Base-by-base conservation (phyloP, 2,329 filamentous ascomycete species). In the Fusarium denticulatum region DNA sequence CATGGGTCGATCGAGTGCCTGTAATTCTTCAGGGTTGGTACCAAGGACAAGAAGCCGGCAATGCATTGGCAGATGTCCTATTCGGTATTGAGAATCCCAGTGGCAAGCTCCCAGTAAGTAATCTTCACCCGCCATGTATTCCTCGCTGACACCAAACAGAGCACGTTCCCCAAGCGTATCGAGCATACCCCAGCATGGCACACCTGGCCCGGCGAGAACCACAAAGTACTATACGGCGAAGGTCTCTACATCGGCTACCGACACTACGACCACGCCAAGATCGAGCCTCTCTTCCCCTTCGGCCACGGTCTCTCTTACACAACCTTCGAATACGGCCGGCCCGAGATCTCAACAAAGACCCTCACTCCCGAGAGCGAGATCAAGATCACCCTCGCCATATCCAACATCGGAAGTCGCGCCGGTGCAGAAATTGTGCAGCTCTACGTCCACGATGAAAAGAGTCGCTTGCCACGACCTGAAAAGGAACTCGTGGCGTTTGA, bases 231-330 rank as follows among this genome's bases (percentile, higher is more conserved):
- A 3, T 94, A 94, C 78, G 91, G 91, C 59, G 93, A 95, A 80
- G 92, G 91, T 20, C 82, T 94, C 18, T 93, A 90, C 81, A 88
- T 94, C 61, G 93, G 93, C 6, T 94, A 95, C 81, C 84, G 89
- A 24, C 91, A 93, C 81, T 94, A 93, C 80, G 92, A 95, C 76
- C 88, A 88, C 26, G 83, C 85, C 18, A 84, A 85, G 32, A 86
- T 91, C 56, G 82, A 85, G 10, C 90, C 91, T 0, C 85, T 92
- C 0, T 94, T 94, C 81, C 86, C 91, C 34, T 94, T 94, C 73
- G 93, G 93, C 16, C 91, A 93, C 79, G 92, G 93, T 4, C 85
- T 94, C 13, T 92, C 91, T 1, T 95, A 94, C 80, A 94, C 92
- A 0, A 87, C 83, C 0, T 94, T 94, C 79, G 85, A 87, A 52